phyloP scores from a whole-genome alignment of 2,329 filamentous ascomycete genomes.

The Neopestalotiopsis rosae region DNA sequence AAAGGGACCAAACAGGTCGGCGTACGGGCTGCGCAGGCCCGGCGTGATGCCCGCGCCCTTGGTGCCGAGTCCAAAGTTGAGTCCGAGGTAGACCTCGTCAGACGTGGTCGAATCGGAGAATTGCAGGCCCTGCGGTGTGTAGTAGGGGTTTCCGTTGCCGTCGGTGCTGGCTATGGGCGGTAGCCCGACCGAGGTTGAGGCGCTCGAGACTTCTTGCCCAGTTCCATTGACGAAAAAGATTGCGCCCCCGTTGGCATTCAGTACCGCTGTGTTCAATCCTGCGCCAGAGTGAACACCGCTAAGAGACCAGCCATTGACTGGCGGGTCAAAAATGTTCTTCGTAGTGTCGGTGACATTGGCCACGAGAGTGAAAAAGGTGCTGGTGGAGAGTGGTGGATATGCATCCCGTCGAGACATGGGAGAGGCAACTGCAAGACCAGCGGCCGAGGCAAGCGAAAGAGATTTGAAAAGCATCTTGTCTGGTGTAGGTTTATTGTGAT shows the following conservation, averaged over 20 bases:
- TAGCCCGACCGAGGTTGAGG: conserved; percentile 10
- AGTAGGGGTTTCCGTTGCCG: conserved; percentile 3
- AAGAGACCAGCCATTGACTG: conserved; percentile 13
- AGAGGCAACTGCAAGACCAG: conserved; percentile 12
- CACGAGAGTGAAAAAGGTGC: conserved; percentile 2
- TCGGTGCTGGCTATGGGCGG: neutral
- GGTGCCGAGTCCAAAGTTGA: conserved; percentile 13
- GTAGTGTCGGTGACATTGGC: conserved; percentile 16
- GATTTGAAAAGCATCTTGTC: conserved; percentile 11
- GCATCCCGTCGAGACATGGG: conserved; percentile 1
- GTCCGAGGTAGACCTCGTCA: conserved; percentile 11
- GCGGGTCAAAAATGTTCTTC: conserved; percentile 14
- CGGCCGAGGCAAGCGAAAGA: neutral
- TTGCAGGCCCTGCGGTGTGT: conserved; percentile 11
- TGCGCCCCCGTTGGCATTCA: neutral
- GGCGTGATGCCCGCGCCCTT: conserved; percentile 9
- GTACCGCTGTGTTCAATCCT: conserved; percentile 8
- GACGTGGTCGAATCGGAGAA: neutral
- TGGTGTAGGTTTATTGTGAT: neutral
- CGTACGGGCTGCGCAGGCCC: conserved; percentile 16
- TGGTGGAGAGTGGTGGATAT: conserved; percentile 8
- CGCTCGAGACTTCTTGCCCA: conserved; percentile 15
- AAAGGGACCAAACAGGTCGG: conserved; percentile 10
- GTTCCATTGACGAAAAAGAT: conserved; percentile 18
- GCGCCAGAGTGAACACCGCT: conserved; percentile 9